Percentiles rank a stretch among this genome's conserved stretches.
These are phyloP conservation scores for Musa schizocarpa DNA, from an alignment of 176 grass and related monocot genomes.

Conservation along the genomic window DNA sequence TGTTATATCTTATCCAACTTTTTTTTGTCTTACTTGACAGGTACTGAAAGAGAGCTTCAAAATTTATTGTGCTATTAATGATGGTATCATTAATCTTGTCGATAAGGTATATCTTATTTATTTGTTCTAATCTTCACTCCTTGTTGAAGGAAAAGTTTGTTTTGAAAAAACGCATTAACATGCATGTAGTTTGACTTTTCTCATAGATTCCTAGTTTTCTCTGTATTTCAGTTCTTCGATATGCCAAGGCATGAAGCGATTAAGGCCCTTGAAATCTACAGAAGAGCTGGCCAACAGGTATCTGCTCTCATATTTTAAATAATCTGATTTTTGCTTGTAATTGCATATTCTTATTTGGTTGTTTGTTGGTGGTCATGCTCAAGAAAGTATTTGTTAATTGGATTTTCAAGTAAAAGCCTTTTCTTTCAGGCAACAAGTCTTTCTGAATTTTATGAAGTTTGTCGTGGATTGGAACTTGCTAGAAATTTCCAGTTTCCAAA, in stretches of 20 bases:
- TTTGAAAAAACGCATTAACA: background rate
- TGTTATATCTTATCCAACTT: background rate
- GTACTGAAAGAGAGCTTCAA: constrained; percentile 98
- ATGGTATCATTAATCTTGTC: constrained; percentile 99
- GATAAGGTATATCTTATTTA: constrained; percentile 58
- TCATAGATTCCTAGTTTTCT: constrained; percentile 14
- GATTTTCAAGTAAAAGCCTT: background rate
- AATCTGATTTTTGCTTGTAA: background rate
- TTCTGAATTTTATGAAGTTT: constrained; percentile 93
- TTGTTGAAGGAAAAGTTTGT: background rate
- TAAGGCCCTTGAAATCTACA: constrained; percentile 90
- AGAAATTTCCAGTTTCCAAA: constrained; percentile 97
- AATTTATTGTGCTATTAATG: constrained; percentile 95
- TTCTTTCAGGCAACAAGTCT: constrained; percentile 79
- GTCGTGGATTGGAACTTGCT: constrained; percentile 75
- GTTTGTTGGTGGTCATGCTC: background rate
- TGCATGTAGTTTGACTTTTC: background rate
- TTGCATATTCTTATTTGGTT: background rate
- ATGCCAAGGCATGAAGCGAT: constrained; percentile 95
- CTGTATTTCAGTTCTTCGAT: constrained; percentile 67
- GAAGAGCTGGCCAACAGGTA: constrained; percentile 87
- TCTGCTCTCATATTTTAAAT: constrained; percentile 6
- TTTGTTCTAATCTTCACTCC: background rate
- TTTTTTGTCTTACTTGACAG: constrained; percentile 28
- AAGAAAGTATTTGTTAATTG: background rate